These are phyloP conservation scores for Carnegiea gigantea DNA, from an alignment of 179 eudicot species.

Conservation along the genomic window DNA sequence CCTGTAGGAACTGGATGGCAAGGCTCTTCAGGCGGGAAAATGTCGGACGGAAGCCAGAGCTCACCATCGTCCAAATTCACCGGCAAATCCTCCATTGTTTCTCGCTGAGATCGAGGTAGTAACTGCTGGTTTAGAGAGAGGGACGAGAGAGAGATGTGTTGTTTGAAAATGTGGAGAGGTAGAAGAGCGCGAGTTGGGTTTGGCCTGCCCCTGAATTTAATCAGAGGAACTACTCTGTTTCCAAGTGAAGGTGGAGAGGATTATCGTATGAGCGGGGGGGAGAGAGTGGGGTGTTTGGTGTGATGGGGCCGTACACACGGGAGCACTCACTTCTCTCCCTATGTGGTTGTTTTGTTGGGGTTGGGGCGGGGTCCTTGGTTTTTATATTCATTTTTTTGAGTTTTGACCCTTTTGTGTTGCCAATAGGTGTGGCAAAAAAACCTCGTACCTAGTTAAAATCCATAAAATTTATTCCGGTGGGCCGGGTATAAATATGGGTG, in stretches of 20 bases:
- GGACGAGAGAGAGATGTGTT: neutral
- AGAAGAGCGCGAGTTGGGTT: neutral
- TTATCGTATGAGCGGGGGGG: neutral
- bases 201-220: neutral
- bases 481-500: too few relatives aligned
- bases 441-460: too few relatives aligned
- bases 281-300: too few relatives aligned
- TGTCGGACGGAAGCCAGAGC: constrained; percentile 40
- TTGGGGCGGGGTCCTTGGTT: too few relatives aligned
- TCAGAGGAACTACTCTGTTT: neutral
- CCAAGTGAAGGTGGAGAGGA: neutral
- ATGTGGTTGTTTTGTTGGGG: too few relatives aligned
- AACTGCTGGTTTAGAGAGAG: neutral
- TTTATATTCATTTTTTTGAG: too few relatives aligned
- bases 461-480: too few relatives aligned
- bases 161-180: neutral
- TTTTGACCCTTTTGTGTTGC: too few relatives aligned
- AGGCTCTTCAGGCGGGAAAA: constrained; percentile 22
- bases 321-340: too few relatives aligned
- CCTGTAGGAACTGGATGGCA: constrained; percentile 5
- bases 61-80: constrained; percentile 38
- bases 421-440: too few relatives aligned
- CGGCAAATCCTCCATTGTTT: constrained; percentile 30
- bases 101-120: neutral
- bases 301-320: too few relatives aligned